A percentile compares a stretch with the other conserved stretches of the same genome.
Conservation (phyloP, 176 grass and related monocot species). For the Phoenix roebelenii region DNA sequence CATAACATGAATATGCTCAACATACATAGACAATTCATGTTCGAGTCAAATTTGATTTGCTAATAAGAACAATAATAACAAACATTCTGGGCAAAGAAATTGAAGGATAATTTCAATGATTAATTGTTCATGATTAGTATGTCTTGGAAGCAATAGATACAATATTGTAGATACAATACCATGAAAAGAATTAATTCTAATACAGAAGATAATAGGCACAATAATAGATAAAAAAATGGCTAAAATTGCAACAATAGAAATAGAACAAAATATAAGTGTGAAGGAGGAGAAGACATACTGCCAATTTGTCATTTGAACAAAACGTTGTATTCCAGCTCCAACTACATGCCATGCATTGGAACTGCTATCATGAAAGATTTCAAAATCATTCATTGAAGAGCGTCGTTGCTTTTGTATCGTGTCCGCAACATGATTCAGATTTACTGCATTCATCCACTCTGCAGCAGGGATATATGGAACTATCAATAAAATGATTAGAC, state of each 20-base stretch:
- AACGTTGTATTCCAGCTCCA: conserved; percentile 80
- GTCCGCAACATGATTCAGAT: conserved; percentile 85
- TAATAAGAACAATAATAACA: too few relatives aligned
- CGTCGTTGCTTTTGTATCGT: conserved; percentile 73
- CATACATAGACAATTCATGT: too few relatives aligned
- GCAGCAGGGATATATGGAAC: conserved; percentile 27
- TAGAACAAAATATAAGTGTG: neutral
- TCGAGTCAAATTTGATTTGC: too few relatives aligned
- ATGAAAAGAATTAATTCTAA: too few relatives aligned
- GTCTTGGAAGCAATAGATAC: too few relatives aligned
- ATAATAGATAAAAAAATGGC: too few relatives aligned
- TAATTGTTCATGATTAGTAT: too few relatives aligned
- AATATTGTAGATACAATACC: too few relatives aligned
- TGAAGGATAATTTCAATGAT: too few relatives aligned
- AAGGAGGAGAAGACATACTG: conserved; percentile 30
- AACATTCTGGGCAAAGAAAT: too few relatives aligned
- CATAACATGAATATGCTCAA: too few relatives aligned
- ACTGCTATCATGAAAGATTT: conserved; percentile 67
- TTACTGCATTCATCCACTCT: conserved; percentile 52
- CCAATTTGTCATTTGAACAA: conserved; percentile 99
- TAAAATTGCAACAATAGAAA: neutral
- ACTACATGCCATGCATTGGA: conserved; percentile 64
- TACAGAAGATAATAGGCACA: too few relatives aligned
- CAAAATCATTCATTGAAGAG: conserved; percentile 83
- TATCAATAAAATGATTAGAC: neutral